A percentile compares a stretch with the other conserved stretches of the same genome.
These are phyloP conservation scores for Tuber aestivum DNA, from an alignment of 495 filamentous ascomycete genomes.

Conservation along the genomic window DNA sequence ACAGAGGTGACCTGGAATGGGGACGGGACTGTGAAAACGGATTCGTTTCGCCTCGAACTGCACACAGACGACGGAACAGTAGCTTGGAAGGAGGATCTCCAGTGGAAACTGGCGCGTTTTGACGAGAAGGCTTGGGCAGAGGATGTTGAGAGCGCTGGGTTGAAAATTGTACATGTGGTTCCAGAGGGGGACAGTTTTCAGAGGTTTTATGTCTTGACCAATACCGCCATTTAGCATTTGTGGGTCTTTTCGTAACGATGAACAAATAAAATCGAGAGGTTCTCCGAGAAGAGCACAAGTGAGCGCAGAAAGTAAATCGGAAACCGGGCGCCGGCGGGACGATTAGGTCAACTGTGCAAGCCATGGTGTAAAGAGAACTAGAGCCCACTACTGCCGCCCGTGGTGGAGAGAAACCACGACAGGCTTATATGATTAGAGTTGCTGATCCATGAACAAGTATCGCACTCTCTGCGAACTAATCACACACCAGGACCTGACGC, in stretches of 20 bases:
- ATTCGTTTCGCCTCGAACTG: slow-evolving; percentile 20
- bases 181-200: slow-evolving; percentile 6
- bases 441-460: not conserved
- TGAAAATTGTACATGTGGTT: slow-evolving; percentile 12
- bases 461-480: too few species aligned
- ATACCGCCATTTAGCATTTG: not conserved
- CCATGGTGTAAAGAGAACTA: not conserved
- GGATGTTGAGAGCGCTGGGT: slow-evolving; percentile 13
- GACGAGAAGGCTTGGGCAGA: slow-evolving; percentile 12
- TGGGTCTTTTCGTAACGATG: not conserved
- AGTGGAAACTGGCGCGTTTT: slow-evolving; percentile 18
- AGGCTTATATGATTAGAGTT: not conserved
- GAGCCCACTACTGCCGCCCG: not conserved
- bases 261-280: not conserved
- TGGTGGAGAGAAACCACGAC: not conserved
- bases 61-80: not conserved
- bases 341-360: not conserved
- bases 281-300: not conserved
- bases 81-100: slow-evolving; percentile 21
- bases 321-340: not conserved
- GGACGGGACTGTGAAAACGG: slow-evolving; percentile 9
- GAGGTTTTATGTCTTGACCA: slow-evolving; percentile 14
- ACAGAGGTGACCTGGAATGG: slow-evolving; percentile 13
- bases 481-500: not conserved
- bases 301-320: not conserved